Evolutionary conservation across 2,329 filamentous ascomycete genomes (phyloP).

Genomic region (Epichloe sp.): DNA sequence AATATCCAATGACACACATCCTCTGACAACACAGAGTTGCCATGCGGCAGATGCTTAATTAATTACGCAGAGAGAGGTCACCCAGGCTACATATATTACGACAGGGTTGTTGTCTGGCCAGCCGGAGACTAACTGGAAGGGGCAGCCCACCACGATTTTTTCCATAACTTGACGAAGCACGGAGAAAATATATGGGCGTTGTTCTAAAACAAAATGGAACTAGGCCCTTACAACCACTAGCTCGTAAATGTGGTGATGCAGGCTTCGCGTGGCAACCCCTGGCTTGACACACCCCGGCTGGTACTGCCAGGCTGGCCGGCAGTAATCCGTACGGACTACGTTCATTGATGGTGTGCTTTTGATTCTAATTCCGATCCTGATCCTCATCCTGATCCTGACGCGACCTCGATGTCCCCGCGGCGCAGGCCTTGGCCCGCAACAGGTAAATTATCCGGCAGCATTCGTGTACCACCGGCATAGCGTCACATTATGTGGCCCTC

Average conservation of each 20-base stretch:
- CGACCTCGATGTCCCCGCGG: not conserved
- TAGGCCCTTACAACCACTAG: not conserved
- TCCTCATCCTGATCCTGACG: not conserved
- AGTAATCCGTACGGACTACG: not conserved
- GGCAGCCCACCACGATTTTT: not conserved
- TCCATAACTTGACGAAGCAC: not conserved
- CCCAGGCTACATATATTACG: not conserved
- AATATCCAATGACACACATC: no score
- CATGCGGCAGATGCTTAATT: not conserved
- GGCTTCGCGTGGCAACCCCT: conserved; percentile 1
- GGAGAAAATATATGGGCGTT: not conserved
- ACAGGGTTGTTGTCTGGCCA: not conserved
- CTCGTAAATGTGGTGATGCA: not conserved
- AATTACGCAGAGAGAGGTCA: not conserved
- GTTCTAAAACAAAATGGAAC: not conserved
- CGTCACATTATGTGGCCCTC: conserved; percentile 2
- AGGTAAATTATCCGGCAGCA: conserved; percentile 2
- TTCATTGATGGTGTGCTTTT: not conserved
- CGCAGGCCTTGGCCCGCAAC: not conserved
- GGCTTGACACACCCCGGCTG: not conserved
- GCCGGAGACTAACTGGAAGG: not conserved
- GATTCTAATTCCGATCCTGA: no score
- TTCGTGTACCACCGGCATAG: conserved; percentile 3
- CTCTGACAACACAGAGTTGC: not conserved
- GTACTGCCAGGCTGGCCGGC: not conserved